These are phyloP conservation scores for Xylaria sp. DNA, from an alignment of 2,329 filamentous ascomycete species.

Conservation along the genomic window DNA sequence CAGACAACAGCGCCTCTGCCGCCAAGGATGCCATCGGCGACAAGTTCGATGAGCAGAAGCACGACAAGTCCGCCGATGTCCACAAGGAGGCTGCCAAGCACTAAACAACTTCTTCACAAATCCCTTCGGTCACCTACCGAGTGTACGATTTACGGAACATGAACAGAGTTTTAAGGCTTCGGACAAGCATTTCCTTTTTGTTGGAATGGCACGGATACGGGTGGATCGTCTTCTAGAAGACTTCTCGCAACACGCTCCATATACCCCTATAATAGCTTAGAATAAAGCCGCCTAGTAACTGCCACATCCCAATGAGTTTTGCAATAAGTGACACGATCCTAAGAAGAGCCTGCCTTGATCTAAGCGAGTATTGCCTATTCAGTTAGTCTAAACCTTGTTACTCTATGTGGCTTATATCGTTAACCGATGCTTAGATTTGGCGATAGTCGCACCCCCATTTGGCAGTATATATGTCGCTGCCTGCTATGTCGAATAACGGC, in stretches of 20 bases:
- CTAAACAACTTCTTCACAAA: slow-evolving; percentile 32
- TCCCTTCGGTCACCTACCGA: slow-evolving; percentile 14
- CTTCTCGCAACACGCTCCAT: slow-evolving; percentile 29
- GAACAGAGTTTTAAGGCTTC: slow-evolving; percentile 25
- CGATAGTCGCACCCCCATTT: too few relatives aligned
- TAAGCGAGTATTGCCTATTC: too few relatives aligned
- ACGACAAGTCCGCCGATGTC: slow-evolving; percentile 43
- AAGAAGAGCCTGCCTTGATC: background rate
- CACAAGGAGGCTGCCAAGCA: slow-evolving; percentile 47
- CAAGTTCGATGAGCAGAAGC: slow-evolving; percentile 51
- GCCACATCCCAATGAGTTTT: background rate
- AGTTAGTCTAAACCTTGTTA: too few relatives aligned
- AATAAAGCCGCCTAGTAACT: slow-evolving; percentile 36
- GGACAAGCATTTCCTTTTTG: slow-evolving; percentile 30
- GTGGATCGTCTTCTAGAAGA: slow-evolving; percentile 18
- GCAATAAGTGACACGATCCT: background rate
- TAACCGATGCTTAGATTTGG: background rate
- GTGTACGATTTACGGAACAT: slow-evolving; percentile 35
- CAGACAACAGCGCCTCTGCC: slow-evolving; percentile 47
- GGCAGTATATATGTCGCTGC: too few relatives aligned
- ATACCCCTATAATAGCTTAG: slow-evolving; percentile 44
- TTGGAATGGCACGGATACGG: slow-evolving; percentile 30
- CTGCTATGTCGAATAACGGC: too few relatives aligned
- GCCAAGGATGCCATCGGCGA: slow-evolving; percentile 55
- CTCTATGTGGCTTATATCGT: background rate